Evolutionary conservation across 257 asterid species (phyloP).

Genomic region (Solanum rostratum): DNA sequence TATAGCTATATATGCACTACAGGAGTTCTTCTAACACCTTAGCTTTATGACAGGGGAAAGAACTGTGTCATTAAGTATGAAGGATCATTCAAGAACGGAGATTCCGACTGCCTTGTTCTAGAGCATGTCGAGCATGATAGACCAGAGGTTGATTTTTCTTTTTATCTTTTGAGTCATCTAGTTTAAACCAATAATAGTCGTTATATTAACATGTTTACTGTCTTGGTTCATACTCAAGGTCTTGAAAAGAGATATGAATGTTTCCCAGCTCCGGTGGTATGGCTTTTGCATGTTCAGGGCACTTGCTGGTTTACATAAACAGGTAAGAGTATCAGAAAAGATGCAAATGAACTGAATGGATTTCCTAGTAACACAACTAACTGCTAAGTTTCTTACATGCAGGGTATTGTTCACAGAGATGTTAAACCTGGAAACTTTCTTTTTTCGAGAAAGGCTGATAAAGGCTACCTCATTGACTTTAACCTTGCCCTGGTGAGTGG

Average conservation of each 20-base stretch:
- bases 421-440: conserved; percentile 97
- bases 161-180: conserved; percentile 2
- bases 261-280: conserved; percentile 71
- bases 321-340: conserved; percentile 34
- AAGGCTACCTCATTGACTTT: conserved; percentile 90
- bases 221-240: conserved; percentile 26
- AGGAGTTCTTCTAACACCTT: background rate
- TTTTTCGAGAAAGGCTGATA: conserved; percentile 60
- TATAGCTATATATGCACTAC: background rate
- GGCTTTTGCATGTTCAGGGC: conserved; percentile 87
- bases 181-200: background rate
- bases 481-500: conserved; percentile 87
- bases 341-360: conserved; percentile 9
- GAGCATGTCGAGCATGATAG: conserved; percentile 89
- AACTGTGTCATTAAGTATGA: conserved; percentile 69
- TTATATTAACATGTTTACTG: background rate
- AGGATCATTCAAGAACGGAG: conserved; percentile 57
- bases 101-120: conserved; percentile 67
- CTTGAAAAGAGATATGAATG: conserved; percentile 58
- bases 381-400: conserved; percentile 14
- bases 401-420: conserved; percentile 94
- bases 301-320: conserved; percentile 82
- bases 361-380: background rate
- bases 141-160: conserved; percentile 67
- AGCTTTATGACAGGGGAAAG: conserved; percentile 56